Conservation (phyloP, 2,329 filamentous ascomycete species). For the Metarhizium sp. region DNA sequence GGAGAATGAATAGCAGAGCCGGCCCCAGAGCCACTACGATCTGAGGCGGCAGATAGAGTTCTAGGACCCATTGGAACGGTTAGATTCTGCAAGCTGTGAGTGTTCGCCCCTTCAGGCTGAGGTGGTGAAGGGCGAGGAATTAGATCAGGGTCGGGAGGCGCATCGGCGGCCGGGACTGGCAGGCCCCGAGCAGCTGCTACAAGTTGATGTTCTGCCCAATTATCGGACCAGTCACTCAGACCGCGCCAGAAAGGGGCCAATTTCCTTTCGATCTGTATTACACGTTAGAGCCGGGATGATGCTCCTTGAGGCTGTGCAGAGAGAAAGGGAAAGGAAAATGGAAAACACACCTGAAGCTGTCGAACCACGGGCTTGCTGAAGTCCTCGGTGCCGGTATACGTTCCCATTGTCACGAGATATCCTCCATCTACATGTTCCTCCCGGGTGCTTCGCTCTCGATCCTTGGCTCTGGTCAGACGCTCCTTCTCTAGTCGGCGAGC, state of each 20-base stretch:
- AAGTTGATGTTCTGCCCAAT: constrained; percentile 93
- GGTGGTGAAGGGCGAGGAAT: constrained; percentile 35
- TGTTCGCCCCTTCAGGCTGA: constrained; percentile 36
- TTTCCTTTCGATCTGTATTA: constrained; percentile 71
- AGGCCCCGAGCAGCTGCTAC: constrained; percentile 80
- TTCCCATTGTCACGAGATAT: constrained; percentile 86
- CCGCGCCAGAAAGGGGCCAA: constrained; percentile 95
- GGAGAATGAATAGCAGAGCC: constrained; percentile 48
- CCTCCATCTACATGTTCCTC: constrained; percentile 94
- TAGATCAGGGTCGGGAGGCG: constrained; percentile 63
- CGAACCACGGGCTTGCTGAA: constrained; percentile 84
- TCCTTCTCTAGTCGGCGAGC: constrained; percentile 78
- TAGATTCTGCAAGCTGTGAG: constrained; percentile 56
- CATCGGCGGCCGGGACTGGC: constrained; percentile 74
- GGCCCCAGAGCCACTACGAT: constrained; percentile 52
- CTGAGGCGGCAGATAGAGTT: constrained; percentile 71
- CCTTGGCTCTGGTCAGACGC: constrained; percentile 62
- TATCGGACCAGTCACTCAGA: constrained; percentile 76
- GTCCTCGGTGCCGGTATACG: constrained; percentile 87
- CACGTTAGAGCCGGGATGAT: not conserved
- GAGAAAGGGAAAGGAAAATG: too few species aligned
- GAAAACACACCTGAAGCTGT: constrained; percentile 67
- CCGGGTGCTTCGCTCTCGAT: constrained; percentile 80
- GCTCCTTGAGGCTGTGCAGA: not conserved
- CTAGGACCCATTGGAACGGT: constrained; percentile 72